phyloP scores from a whole-genome alignment of 495 filamentous ascomycete species.

The Talaromyces stipitatus region DNA sequence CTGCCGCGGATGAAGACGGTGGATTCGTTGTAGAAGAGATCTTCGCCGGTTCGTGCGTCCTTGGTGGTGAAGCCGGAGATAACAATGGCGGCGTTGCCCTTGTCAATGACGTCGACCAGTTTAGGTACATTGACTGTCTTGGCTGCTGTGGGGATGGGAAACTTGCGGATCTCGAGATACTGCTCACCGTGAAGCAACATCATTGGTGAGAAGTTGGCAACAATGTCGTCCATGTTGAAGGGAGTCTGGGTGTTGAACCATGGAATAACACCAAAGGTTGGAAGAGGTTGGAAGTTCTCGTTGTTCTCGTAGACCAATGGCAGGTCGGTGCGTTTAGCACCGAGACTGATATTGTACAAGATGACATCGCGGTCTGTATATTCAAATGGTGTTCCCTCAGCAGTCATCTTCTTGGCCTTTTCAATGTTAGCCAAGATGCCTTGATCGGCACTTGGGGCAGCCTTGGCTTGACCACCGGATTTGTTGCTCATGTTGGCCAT shows the following conservation, averaged over 20 bases:
- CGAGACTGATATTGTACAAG: conserved; percentile 92
- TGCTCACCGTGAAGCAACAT: conserved; percentile 99
- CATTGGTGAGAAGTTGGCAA: conserved; percentile 96
- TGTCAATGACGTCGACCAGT: conserved; percentile 92
- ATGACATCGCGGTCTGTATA: conserved; percentile 85
- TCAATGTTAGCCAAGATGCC: conserved; percentile 63
- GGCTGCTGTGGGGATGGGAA: conserved; percentile 83
- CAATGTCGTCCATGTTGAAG: conserved; percentile 72
- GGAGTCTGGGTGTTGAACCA: conserved; percentile 79
- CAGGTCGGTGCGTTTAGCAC: conserved; percentile 88
- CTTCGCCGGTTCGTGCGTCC: conserved; percentile 67
- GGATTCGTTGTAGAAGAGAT: conserved; percentile 94
- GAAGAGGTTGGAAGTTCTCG: conserved; percentile 86
- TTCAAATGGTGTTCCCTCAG: conserved; percentile 67
- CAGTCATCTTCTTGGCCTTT: conserved; percentile 63
- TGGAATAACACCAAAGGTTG: conserved; percentile 91
- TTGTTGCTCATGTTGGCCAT: conserved; percentile 88
- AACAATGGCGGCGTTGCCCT: conserved; percentile 84
- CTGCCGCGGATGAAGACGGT: conserved; percentile 87
- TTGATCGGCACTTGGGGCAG: conserved; percentile 23
- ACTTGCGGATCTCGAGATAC: conserved; percentile 92
- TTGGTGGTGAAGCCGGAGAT: conserved; percentile 76
- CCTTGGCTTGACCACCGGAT: conserved; percentile 30
- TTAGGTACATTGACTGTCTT: conserved; percentile 74
- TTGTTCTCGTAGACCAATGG: conserved; percentile 80